Evolutionary conservation across 2,329 filamentous ascomycete species (phyloP), one percentile per base, ranked within the genome.

Genomic region (Teratosphaeria viscida): DNA sequence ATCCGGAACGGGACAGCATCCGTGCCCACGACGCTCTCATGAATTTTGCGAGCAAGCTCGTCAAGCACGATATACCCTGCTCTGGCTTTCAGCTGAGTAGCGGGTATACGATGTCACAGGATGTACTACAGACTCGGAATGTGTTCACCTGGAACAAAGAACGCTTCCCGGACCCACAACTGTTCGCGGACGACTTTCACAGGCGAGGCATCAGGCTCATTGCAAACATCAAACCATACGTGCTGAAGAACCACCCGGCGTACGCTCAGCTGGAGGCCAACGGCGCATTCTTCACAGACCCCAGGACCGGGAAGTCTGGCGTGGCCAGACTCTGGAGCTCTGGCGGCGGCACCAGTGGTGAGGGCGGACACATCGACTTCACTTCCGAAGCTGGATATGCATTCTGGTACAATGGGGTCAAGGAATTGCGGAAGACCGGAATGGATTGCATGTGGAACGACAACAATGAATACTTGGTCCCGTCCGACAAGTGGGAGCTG

Each of bases 371-470:
- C 62, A 82, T 90, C 54, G 87, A 90, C 70, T 90, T 90, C 65
- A 88, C 86, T 0, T 88, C 85, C 0, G 76, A 81, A 26, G 79
- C 80, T 0, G 86, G 84, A 0, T 89, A 83, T 67, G 75, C 84
- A 16, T 90, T 85, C 84, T 90, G 87, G 87, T 86, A 83, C 63
- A 76, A 87, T 0, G 86, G 87, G 1, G 82, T 88, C 8, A 79
- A 81, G 60, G 79, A 78, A 56, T 76, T 90, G 1, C 83, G 83
- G 58, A 74, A 81, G 29, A 74, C 82, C 8, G 86, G 86, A 0
- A 86, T 90, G 59, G 86, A 89, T 64, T 86, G 81, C 55, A 88
- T 89, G 74, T 90, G 87, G 87, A 90, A 90, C 64, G 87, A 90
- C 69, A 90, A 90, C 72, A 90, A 89, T 64, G 87, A 90, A 70